Percentiles rank a stretch among this genome's conserved stretches.
Conservation (phyloP, 179 eudicot species). For the Nepenthes alata region DNA sequence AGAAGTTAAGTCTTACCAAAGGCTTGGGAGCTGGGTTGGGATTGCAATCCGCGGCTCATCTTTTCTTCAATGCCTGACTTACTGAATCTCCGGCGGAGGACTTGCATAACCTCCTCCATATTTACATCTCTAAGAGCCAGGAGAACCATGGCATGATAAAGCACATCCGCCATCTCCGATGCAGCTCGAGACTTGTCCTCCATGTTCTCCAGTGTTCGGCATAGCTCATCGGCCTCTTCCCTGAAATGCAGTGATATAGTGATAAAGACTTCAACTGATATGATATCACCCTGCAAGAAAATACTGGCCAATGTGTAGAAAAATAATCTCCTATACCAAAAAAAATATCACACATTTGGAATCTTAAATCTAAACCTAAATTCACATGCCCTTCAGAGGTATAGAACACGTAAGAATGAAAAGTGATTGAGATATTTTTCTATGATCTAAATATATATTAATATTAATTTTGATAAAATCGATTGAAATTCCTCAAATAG, state of each 20-base stretch:
- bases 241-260: conserved; percentile 18
- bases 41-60: conserved; percentile 35
- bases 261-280: background rate
- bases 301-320: background rate
- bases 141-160: conserved; percentile 83
- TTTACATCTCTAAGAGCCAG: conserved; percentile 55
- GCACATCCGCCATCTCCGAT: conserved; percentile 93
- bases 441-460: no score
- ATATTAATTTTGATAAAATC: no score
- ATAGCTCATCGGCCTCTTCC: conserved; percentile 92
- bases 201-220: conserved; percentile 71
- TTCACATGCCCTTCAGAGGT: no score
- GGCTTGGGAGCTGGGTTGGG: no score
- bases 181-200: conserved; percentile 67
- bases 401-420: no score
- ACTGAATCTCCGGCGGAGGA: conserved; percentile 54
- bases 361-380: no score
- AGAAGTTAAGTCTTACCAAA: no score
- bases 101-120: conserved; percentile 63
- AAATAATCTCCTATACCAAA: background rate
- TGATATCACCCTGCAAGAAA: no score
- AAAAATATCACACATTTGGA: background rate
- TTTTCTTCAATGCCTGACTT: conserved; percentile 86
- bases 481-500: no score
- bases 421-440: no score